Evolutionary conservation across 495 filamentous ascomycete species (phyloP), one percentile per base, ranked within the genome.

Genomic region (Cenococcum geophilum): DNA sequence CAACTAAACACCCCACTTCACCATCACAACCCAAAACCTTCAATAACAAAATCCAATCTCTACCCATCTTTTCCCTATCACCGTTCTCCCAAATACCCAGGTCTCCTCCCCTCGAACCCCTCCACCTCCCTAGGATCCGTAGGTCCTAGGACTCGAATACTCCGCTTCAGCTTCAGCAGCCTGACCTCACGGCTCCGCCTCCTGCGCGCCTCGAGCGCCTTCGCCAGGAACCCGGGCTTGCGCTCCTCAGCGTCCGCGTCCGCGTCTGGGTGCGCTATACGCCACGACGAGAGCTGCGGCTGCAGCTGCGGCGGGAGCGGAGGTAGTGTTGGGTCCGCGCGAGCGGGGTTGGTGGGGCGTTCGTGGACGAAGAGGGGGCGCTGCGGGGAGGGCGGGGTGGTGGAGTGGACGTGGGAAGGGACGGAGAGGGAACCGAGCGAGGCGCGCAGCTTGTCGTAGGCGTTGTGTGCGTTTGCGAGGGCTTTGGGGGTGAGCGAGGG

Each of bases 81-180:
- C n/a, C n/a, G n/a, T 40, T 14, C 36, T 22, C 48, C 64, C 60
- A 67, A 25, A 63, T 60, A 67, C 25, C 64, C 64, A 1, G 60
- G 57, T 23, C 49, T 23, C 37, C 64, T 57, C 23, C 49, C 42
- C 43, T 18, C 55, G 57, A 61, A 62, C 4, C 58, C 50, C 32
- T 45, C 61, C 21, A 64, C 62, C 20, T 62, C 61, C 9, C 55
- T 53, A 34, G 61, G 65, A 55, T 68, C 65, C 34, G 59, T 68
- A 4, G 62, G 65, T 8, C 65, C 65, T 1, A 68, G 45, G 0
- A 65, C 61, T 18, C 50, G 53, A 25, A 68, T 68, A 37, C 55
- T 68, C 55, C 40, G 55, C 55, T 68, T 68, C 40, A 68, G 22
- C 37, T 43, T 58, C 40, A 57, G 27, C 43, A 62, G 60, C 23